Conservation (phyloP, 805 yeast species). For the Yamadazyma laniorum region DNA sequence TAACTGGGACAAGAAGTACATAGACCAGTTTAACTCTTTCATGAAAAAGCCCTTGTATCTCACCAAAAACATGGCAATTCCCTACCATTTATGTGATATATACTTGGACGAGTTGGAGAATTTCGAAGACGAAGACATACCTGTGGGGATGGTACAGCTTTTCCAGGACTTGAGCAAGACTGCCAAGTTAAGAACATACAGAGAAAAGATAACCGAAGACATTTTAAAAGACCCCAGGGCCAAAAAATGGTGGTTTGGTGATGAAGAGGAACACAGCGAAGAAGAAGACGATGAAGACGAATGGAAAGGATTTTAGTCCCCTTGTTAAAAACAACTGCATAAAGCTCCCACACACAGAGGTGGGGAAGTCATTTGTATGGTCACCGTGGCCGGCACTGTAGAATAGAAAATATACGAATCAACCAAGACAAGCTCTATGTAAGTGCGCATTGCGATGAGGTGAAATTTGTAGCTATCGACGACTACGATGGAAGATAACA, state of each 20-base stretch:
- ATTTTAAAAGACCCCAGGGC: conserved; percentile 65
- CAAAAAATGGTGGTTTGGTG: conserved; percentile 57
- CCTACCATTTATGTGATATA: conserved; percentile 83
- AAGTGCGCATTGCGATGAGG: not conserved
- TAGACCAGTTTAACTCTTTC: conserved; percentile 45
- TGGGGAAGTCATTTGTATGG: not conserved
- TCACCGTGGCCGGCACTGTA: not conserved
- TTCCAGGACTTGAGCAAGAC: conserved; percentile 50
- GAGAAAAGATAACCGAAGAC: conserved; percentile 63
- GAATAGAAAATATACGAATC: not conserved
- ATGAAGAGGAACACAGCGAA: conserved; percentile 20
- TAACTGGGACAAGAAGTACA: conserved; percentile 52
- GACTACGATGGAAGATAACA: conserved; percentile 17
- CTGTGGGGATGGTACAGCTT: conserved; percentile 51
- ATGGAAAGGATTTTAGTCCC: conserved; percentile 33
- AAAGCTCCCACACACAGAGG: not conserved
- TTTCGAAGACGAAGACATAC: conserved; percentile 58
- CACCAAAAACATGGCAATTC: conserved; percentile 62
- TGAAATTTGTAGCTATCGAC: not conserved
- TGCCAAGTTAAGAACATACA: conserved; percentile 59
- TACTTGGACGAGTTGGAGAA: conserved; percentile 80
- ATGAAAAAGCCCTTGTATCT: conserved; percentile 54
- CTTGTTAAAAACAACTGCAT: not conserved
- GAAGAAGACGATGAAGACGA: conserved; percentile 21
- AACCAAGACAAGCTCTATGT: no score